Evolutionary conservation across 768 basidiomycete genomes (phyloP).

Genomic region (Lentinula sp.): DNA sequence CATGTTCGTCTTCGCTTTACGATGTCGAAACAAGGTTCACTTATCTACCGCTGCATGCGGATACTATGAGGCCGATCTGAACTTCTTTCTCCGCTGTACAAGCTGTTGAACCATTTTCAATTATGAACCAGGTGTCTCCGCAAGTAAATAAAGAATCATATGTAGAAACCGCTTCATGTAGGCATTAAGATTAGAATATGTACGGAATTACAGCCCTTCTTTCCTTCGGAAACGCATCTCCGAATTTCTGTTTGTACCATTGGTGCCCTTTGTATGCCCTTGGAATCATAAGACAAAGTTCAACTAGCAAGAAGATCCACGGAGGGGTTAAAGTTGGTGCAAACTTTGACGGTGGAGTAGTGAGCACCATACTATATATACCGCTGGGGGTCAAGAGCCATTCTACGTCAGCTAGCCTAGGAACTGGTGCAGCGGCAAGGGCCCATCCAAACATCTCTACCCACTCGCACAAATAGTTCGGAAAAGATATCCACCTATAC

Average conservation of each 20-base stretch:
- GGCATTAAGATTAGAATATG: conserved; percentile 36
- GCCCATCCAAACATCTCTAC: conserved; percentile 89
- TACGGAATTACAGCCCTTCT: conserved; percentile 79
- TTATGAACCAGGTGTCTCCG: background rate
- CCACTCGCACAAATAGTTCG: conserved; percentile 96
- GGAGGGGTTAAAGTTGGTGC: conserved; percentile 56
- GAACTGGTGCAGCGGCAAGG: conserved; percentile 58
- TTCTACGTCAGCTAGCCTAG: conserved; percentile 15
- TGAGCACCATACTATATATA: background rate
- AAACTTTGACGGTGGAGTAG: conserved; percentile 23
- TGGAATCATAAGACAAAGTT: conserved; percentile 75
- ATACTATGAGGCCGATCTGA: background rate
- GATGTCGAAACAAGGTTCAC: background rate
- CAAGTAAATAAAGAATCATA: background rate
- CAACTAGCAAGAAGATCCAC: conserved; percentile 71
- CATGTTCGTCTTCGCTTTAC: background rate
- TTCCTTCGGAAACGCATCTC: conserved; percentile 67
- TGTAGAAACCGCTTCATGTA: background rate
- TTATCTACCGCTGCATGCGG: background rate
- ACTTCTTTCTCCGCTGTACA: background rate
- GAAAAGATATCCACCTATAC: conserved; percentile 77
- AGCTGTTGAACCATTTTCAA: background rate
- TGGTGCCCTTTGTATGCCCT: conserved; percentile 73
- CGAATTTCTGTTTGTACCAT: conserved; percentile 82
- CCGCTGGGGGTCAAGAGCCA: background rate